Evolutionary conservation across 768 basidiomycete genomes (phyloP), one percentile per base, ranked within the genome.

Genomic region (Lactarius deliciosus): DNA sequence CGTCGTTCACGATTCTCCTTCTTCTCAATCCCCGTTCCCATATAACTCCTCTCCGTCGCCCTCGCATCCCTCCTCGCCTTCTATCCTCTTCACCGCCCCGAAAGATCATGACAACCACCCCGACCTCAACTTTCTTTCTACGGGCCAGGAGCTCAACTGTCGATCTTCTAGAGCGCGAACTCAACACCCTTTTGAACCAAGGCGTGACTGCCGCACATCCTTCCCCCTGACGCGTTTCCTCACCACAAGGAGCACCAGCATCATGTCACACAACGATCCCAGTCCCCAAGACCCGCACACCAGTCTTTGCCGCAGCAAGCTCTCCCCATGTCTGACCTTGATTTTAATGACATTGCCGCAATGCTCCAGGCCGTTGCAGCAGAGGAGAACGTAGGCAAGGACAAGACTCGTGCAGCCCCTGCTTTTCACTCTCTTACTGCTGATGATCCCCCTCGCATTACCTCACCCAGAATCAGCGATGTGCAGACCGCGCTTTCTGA

Each of bases 1-100:
- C 77, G 91, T 92, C 76, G 89, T 92, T 55, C 89, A 91, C 76
- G 90, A 92, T 74, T 88, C 90, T 64, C 82, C 87, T 36, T 82
- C 90, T 28, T 85, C 82, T 74, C 56, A 50, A 25, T 66, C 65
- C 57, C 84, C 88, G 71, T 85, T 73, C 64, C 67, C 58, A n/a
- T 60, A 69, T 8, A 70, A 68, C 13, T 70, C 73, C 76, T 68
- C 69, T 30, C 77, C 60, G 70, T 74, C 63, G 70, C 74, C 63
- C 57, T 70, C 53, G 57, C 58, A 53, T 30, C 47, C 65, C 3
- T 65, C 65, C 45, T 32, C 70, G 61, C 50, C 70, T 45, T 72
- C 69, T 34, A 70, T 65, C 34, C 63, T 69, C n/a, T 71, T 70
- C 41, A 65, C 69, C 25, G 68, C 69, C 5, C 70, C 63, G 30